phyloP scores from a whole-genome alignment of 768 basidiomycete genomes.

The Auricularia sp. region DNA sequence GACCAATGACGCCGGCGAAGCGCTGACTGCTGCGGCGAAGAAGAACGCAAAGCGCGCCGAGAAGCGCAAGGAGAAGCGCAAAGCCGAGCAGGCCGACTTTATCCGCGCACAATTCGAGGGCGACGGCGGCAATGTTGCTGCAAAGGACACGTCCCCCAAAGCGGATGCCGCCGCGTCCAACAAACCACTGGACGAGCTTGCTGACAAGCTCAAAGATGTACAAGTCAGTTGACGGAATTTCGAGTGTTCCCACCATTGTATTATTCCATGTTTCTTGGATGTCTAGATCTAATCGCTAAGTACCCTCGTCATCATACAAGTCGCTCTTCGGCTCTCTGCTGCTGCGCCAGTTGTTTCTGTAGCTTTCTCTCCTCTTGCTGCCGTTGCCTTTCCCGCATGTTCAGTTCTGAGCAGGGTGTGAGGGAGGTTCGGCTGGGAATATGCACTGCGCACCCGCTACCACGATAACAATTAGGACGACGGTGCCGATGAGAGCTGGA shows the following conservation, averaged over 20 bases:
- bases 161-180: conserved; percentile 8
- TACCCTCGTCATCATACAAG: neutral
- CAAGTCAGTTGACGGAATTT: conserved; percentile 34
- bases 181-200: conserved; percentile 29
- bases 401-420: neutral
- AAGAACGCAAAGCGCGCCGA: conserved; percentile 66
- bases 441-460: neutral
- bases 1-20: conserved; percentile 19
- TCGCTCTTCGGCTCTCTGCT: neutral
- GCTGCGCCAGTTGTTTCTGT: neutral
- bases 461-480: neutral
- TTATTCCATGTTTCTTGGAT: neutral
- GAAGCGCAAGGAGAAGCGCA: conserved; percentile 71
- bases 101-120: conserved; percentile 79
- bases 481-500: neutral
- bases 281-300: neutral
- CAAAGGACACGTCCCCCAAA: conserved; percentile 14
- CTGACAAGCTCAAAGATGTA: conserved; percentile 47
- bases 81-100: conserved; percentile 44
- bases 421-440: neutral
- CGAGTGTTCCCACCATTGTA: neutral
- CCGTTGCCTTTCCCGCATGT: neutral
- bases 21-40: conserved; percentile 30
- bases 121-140: conserved; percentile 42
- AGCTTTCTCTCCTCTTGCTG: neutral